Evolutionary conservation across 2,329 filamentous ascomycete species (phyloP), one percentile per base, ranked within the genome.

Genomic region (Furcasterigmium furcatum): DNA sequence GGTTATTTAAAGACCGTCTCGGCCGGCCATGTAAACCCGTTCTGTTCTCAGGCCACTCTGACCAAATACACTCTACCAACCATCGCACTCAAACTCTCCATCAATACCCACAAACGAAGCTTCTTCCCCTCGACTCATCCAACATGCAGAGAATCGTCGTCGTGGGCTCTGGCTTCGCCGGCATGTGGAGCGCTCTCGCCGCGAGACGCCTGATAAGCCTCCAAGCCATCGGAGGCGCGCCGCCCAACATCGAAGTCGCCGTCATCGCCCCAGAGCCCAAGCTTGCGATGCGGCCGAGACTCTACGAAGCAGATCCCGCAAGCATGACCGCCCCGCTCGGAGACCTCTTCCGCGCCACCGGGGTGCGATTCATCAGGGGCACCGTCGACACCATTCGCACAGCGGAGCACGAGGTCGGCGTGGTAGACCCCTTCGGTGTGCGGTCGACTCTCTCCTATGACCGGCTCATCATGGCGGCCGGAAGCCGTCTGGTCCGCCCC

Each of bases 381-480:
- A 47, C 34, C n/a, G 58, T 54, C 1, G 47, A 56, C 4, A 39
- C 41, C 3, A 58, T 62, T 14, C 35, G 55, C n/a, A 48, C 49
- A 4, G 41, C 41, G 4, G 38, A 41, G 5, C 54, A 59, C 10
- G 51, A 20, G 0, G 48, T 67, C 2, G 34, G 46, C 1, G 44
- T 52, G 10, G 39, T 19, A 19, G 48, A 49, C 7, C 1, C 27
- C 2, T 20, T 48, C 0, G 57, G 55, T 2, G 3, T 7, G 1
- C 13, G 41, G 2, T 44, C 50, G 4, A 50, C 19, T 5, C 41
- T 66, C 9, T 7, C 45, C 4, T 71, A 66, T 20, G 54, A 62
- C 41, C 57, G 63, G 2, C 58, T 71, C 3, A 50, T 70, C 2
- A 47, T 71, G 0, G 65, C 67, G 0, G 61, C 65, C 0, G 66